A percentile compares a stretch with the other conserved stretches of the same genome.
phyloP scores from a whole-genome alignment of 139 green algal species.

The Picochlorum sp. region DNA sequence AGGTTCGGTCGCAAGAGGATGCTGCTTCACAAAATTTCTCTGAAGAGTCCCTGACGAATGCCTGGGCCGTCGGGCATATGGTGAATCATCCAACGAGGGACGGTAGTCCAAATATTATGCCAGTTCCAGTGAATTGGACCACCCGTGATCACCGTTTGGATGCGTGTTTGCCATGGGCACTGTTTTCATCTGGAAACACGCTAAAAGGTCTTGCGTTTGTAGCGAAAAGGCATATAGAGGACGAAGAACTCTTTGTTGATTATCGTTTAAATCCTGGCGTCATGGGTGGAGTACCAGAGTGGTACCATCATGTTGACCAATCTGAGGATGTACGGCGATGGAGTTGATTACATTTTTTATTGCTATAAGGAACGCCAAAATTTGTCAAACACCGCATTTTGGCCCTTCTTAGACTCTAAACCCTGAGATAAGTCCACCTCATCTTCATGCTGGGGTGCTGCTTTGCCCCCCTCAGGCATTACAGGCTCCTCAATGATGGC shows the following conservation, averaged over 20 bases:
- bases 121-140: neutral
- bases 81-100: neutral
- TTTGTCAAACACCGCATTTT: conserved; percentile 16
- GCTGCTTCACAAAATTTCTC: neutral
- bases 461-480: neutral
- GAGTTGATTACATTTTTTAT: conserved; percentile 20
- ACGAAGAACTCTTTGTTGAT: conserved; percentile 69
- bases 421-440: neutral
- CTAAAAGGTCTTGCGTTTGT: conserved; percentile 43
- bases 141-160: conserved; percentile 5
- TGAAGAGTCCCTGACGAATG: neutral
- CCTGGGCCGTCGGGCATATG: neutral
- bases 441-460: neutral
- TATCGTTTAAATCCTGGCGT: conserved; percentile 52
- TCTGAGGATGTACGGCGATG: conserved; percentile 54
- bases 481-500: conserved; percentile 8
- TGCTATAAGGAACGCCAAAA: conserved; percentile 11
- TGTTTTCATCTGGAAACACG: neutral
- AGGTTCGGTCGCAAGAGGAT: too few species aligned
- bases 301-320: conserved; percentile 57
- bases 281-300: conserved; percentile 28
- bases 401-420: neutral
- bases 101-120: neutral
- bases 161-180: neutral
- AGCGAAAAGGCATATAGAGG: conserved; percentile 29